Evolutionary conservation across 2,329 filamentous ascomycete species (phyloP).

Genomic region (Xylaria sp.): DNA sequence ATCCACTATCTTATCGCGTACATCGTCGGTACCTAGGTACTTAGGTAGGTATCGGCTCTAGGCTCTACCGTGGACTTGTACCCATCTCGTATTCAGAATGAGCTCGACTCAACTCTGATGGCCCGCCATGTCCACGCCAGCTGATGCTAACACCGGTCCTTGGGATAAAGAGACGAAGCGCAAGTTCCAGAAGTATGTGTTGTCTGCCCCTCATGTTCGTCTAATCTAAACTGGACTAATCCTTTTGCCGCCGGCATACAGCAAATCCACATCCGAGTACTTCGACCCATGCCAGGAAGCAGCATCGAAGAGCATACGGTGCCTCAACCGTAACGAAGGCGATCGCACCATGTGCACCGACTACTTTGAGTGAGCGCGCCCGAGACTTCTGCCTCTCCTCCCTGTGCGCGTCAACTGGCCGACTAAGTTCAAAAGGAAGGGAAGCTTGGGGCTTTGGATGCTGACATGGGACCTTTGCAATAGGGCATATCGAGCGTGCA

Average conservation of each 20-base stretch:
- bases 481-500: slow-evolving; percentile 26
- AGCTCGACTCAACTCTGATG: no score
- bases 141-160: slow-evolving; percentile 43
- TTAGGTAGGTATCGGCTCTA: background rate
- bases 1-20: background rate
- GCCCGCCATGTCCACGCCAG: slow-evolving; percentile 36
- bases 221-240: slow-evolving; percentile 8
- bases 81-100: no score
- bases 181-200: slow-evolving; percentile 67
- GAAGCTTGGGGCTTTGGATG: background rate
- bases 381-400: background rate
- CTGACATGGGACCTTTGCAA: background rate
- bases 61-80: no score
- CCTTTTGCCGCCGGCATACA: slow-evolving; percentile 45
- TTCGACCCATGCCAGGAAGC: slow-evolving; percentile 96
- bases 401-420: background rate
- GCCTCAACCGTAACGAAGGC: slow-evolving; percentile 84
- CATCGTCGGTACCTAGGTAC: background rate
- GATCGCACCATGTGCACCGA: slow-evolving; percentile 90
- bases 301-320: slow-evolving; percentile 82
- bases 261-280: slow-evolving; percentile 87
- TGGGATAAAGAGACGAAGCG: slow-evolving; percentile 65
- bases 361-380: slow-evolving; percentile 82
- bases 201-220: background rate
- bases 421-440: background rate